These are phyloP conservation scores for Cladobotryum mycophilum DNA, from an alignment of 2,329 filamentous ascomycete species.

Conservation along the genomic window DNA sequence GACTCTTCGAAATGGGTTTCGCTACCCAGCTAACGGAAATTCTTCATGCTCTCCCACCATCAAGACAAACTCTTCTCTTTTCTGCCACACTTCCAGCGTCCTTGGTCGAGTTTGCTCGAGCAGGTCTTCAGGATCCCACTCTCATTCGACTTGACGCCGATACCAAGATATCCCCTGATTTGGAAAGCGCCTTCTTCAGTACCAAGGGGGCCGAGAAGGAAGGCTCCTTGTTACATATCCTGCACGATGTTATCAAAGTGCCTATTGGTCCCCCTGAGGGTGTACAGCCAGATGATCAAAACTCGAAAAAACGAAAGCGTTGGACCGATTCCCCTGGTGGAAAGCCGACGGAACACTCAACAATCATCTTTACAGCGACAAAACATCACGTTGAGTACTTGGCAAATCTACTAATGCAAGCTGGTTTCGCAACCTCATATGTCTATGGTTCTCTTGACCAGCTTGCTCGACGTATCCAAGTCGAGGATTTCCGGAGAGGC, in stretches of 20 bases:
- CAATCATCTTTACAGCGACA: conserved; percentile 89
- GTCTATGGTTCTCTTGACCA: conserved; percentile 94
- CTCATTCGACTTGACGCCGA: conserved; percentile 88
- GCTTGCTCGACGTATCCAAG: conserved; percentile 83
- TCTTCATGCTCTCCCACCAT: conserved; percentile 75
- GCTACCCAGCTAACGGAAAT: conserved; percentile 90
- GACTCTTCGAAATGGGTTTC: conserved; percentile 98
- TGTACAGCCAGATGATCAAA: conserved; percentile 39
- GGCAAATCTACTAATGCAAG: conserved; percentile 66
- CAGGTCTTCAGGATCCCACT: conserved; percentile 85
- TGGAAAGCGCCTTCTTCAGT: conserved; percentile 93
- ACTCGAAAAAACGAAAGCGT: conserved; percentile 68
- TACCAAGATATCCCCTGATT: conserved; percentile 89
- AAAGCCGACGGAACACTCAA: conserved; percentile 82
- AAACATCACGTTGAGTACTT: conserved; percentile 98
- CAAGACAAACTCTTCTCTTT: conserved; percentile 86
- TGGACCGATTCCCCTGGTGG: conserved; percentile 43
- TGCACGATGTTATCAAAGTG: conserved; percentile 90
- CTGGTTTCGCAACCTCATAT: conserved; percentile 86
- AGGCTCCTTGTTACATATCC: conserved; percentile 78
- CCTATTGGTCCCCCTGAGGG: conserved; percentile 59
- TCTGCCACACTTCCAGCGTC: conserved; percentile 93
- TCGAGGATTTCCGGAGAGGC: conserved; percentile 81
- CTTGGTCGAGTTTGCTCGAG: conserved; percentile 90
- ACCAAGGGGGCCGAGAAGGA: conserved; percentile 93